Evolutionary conservation across 2,329 filamentous ascomycete genomes (phyloP), one percentile per base, ranked within the genome.

Genomic region (Davidsoniella eucalypti): DNA sequence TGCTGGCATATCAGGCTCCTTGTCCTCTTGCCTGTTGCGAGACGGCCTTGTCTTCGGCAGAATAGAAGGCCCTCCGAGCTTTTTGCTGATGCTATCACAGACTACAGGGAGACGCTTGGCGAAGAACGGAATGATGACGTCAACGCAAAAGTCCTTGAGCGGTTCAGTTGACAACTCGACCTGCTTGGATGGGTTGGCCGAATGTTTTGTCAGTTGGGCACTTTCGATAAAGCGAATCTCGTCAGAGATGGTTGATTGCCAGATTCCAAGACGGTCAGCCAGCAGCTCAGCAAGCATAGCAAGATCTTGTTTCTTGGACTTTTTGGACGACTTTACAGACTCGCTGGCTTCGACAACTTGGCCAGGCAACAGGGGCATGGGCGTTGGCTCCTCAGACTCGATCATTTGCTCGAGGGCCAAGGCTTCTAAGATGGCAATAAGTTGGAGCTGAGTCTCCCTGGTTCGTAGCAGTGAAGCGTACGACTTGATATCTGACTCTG

Each of bases 61-160:
- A 53, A 78, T 75, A 7, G 76, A 69, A 1, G 83, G 84, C 0
- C 84, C 84, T 14, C 85, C 84, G 4, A 90, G 70, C 61, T 87
- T 87, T 55, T 77, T 78, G 61, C 82, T 87, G 53, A 88, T 78
- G 4, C 72, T 69, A 44, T 79, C 73, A 58, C 83, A 86, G 12
- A 80, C 67, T 36, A 82, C 75, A 1, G 84, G 83, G n/a, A 88
- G 68, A 33, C 84, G 79, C 12, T 83, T 76, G 33, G 82, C 80
- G 60, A 87, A 92, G 64, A 90, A 90, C 33, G 85, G 84, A 42
- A 87, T 68, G 57, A 92, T 78, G 39, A 92, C 81, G 59, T 92
- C 84, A 14, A 84, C 70, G 59, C 84, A 90, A 60, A 90, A 92
- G 60, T 83, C 80, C 55, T 74, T 77, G 5, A 88, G 66, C 5